These are phyloP conservation scores for Senecio squalidus DNA, from an alignment of 140 eudicot genomes.

Conservation along the genomic window DNA sequence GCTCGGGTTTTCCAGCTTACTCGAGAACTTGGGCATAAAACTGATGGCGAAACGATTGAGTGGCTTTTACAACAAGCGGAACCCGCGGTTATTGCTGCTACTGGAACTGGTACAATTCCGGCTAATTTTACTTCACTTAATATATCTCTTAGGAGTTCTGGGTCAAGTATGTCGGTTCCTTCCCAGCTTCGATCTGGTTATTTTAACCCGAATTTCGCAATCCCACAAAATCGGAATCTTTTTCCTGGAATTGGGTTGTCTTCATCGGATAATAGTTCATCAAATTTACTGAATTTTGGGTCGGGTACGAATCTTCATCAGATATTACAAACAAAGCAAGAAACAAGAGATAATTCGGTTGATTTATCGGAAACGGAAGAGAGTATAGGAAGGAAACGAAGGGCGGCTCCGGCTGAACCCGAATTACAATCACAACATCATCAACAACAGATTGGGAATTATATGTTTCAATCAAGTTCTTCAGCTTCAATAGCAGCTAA, in stretches of 20 bases:
- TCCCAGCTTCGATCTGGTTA: constrained; percentile 39
- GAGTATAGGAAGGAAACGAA: constrained; percentile 26
- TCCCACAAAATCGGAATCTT: constrained; percentile 32
- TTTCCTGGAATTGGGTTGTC: constrained; percentile 36
- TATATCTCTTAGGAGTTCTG: constrained; percentile 43
- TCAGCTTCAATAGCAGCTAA: constrained; percentile 16
- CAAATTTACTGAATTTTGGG: constrained; percentile 32
- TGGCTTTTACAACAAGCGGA: constrained; percentile 52
- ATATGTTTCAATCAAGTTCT: constrained; percentile 32
- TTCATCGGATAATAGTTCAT: constrained; percentile 21
- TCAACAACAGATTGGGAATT: constrained; percentile 37
- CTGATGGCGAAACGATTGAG: constrained; percentile 54
- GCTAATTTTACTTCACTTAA: constrained; percentile 43
- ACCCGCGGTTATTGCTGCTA: constrained; percentile 49
- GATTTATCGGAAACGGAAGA: constrained; percentile 35
- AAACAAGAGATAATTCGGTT: constrained; percentile 20
- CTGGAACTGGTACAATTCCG: constrained; percentile 48
- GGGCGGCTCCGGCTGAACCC: constrained; percentile 15
- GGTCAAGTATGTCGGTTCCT: constrained; percentile 40
- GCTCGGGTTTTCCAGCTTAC: constrained; percentile 50
- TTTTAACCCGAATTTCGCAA: constrained; percentile 34
- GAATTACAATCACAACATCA: constrained; percentile 22
- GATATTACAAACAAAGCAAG: constrained; percentile 37
- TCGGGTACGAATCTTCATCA: constrained; percentile 26
- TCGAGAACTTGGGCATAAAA: constrained; percentile 40